Conservation (phyloP, 2,329 filamentous ascomycete genomes). For the Fusarium compactum region DNA sequence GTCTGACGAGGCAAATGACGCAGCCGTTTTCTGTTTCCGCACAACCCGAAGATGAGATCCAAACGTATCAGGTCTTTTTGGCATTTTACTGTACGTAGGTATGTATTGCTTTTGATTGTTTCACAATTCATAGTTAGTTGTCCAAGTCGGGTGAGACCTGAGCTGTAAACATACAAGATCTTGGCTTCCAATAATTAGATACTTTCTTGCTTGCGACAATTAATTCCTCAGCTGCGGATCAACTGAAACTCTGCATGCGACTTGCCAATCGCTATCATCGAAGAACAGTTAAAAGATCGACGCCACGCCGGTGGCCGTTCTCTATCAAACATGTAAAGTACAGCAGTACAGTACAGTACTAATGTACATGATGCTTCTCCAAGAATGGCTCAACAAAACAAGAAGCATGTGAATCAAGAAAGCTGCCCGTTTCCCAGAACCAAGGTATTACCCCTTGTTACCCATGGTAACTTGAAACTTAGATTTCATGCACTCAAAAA, state of each 20-base stretch:
- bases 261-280: not conserved
- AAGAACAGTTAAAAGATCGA: not conserved
- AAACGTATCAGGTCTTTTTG: not conserved
- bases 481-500: constrained; percentile 6
- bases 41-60: constrained; percentile 3
- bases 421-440: not conserved
- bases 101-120: not conserved
- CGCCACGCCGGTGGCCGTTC: not conserved
- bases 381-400: constrained; percentile 1
- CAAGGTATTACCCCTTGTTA: constrained; percentile 28
- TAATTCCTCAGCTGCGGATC: not conserved
- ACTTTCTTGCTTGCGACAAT: not conserved
- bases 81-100: not conserved
- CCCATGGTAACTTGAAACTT: constrained; percentile 24
- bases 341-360: not conserved
- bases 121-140: not conserved
- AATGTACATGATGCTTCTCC: not conserved
- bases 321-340: not conserved
- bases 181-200: not conserved
- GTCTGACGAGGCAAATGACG: constrained; percentile 18
- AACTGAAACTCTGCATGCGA: not conserved
- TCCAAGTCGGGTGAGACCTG: not conserved
- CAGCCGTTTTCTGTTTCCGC: constrained; percentile 8
- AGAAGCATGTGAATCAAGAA: constrained; percentile 27
- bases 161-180: constrained; percentile 2